Evolutionary conservation across 768 basidiomycete genomes (phyloP).

Genomic region (Cantharellus anzutake): DNA sequence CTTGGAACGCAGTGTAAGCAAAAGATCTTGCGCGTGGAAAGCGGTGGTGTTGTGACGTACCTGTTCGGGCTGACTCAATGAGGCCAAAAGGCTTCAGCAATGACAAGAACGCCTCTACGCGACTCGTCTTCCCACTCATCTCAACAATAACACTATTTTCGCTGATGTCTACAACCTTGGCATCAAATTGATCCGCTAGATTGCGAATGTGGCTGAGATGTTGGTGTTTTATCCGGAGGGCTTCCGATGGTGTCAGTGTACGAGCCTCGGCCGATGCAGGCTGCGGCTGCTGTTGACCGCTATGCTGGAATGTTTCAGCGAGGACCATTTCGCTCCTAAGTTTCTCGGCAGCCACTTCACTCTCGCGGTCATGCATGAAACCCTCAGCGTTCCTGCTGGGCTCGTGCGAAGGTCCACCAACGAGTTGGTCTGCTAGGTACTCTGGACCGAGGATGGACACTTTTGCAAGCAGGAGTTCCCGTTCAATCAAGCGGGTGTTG

Average conservation of each 20-base stretch:
- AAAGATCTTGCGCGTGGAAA: neutral
- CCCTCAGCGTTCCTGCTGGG: conserved; percentile 25
- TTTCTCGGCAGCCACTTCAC: conserved; percentile 21
- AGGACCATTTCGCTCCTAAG: conserved; percentile 50
- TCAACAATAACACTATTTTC: conserved; percentile 92
- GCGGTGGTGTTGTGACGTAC: conserved; percentile 24
- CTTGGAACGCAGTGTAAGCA: conserved; percentile 21
- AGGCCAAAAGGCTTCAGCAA: conserved; percentile 89
- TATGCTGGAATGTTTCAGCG: conserved; percentile 59
- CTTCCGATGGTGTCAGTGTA: conserved; percentile 54
- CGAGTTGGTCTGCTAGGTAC: conserved; percentile 82
- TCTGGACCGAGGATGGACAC: conserved; percentile 95
- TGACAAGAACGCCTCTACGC: conserved; percentile 84
- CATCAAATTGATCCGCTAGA: conserved; percentile 77
- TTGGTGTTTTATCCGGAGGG: conserved; percentile 73
- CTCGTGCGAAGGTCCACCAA: conserved; percentile 69
- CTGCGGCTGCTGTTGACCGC: conserved; percentile 17
- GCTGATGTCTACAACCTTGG: conserved; percentile 83
- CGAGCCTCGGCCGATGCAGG: conserved; percentile 17
- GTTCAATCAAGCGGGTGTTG: conserved; percentile 72
- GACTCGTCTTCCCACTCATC: conserved; percentile 75
- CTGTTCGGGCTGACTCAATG: conserved; percentile 85
- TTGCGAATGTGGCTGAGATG: conserved; percentile 75
- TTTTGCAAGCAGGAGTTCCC: conserved; percentile 89
- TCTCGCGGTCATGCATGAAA: conserved; percentile 2